phyloP scores from a whole-genome alignment of 805 yeast species.

The Blastobotrys attinorum region DNA sequence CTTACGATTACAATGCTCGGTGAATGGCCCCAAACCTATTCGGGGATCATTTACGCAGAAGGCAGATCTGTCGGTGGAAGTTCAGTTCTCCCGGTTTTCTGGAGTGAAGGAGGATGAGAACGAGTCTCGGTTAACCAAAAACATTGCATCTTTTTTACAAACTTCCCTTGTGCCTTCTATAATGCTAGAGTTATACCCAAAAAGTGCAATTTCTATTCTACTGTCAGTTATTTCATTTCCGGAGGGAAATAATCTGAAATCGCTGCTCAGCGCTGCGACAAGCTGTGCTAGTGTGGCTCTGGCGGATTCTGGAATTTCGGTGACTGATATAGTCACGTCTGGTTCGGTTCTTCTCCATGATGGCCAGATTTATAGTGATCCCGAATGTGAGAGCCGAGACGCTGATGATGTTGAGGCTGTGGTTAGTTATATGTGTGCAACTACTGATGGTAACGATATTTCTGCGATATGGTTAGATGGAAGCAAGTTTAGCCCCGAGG shows the following conservation, averaged over 20 bases:
- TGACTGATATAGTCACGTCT: conserved; percentile 63
- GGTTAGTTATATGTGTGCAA: conserved; percentile 43
- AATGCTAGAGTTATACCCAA: conserved; percentile 70
- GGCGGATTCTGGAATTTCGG: conserved; percentile 77
- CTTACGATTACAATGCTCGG: conserved; percentile 54
- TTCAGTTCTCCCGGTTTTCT: conserved; percentile 46
- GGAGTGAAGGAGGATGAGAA: conserved; percentile 21
- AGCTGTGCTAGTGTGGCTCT: conserved; percentile 66
- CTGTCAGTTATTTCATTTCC: conserved; percentile 52
- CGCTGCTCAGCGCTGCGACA: conserved; percentile 43
- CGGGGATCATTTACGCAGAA: conserved; percentile 62
- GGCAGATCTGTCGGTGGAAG: conserved; percentile 58
- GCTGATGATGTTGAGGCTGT: conserved; percentile 28
- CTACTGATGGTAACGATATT: conserved; percentile 38
- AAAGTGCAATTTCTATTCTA: conserved; percentile 76
- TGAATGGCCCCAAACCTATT: conserved; percentile 86
- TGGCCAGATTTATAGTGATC: conserved; percentile 5
- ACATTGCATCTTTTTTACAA: conserved; percentile 41
- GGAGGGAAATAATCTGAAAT: conserved; percentile 29
- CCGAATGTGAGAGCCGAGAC: conserved; percentile 3
- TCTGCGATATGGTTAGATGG: conserved; percentile 46
- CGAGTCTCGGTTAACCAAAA: conserved; percentile 31
- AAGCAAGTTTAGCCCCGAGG: conserved; percentile 21
- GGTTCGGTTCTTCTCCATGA: conserved; percentile 18
- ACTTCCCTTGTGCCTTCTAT: conserved; percentile 47